Evolutionary conservation across 2,329 filamentous ascomycete genomes (phyloP).

Genomic region (Apiospora aurea): DNA sequence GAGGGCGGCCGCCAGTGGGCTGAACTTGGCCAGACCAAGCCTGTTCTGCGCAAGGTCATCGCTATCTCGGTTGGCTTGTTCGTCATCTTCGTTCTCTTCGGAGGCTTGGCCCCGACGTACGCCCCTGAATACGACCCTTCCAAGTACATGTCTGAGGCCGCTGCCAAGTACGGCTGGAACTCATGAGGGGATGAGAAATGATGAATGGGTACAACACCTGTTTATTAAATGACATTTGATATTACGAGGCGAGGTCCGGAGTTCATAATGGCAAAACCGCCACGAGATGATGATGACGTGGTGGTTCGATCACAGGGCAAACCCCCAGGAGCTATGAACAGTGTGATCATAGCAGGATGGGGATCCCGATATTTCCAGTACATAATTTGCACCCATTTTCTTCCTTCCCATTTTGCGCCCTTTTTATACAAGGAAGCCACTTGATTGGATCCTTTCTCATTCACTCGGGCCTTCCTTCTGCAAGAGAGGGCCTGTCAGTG

Average conservation of each 20-base stretch:
- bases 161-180: conserved; percentile 54
- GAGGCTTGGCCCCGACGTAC: conserved; percentile 68
- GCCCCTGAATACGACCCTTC: conserved; percentile 61
- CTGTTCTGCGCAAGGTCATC: conserved; percentile 78
- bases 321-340: conserved; percentile 1
- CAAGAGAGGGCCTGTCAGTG: neutral
- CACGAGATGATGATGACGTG: conserved; percentile 21
- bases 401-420: conserved; percentile 14
- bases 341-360: conserved; percentile 7
- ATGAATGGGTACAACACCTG: neutral
- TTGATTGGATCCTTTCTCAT: conserved; percentile 21
- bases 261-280: conserved; percentile 18
- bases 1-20: conserved; percentile 82
- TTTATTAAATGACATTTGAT: neutral
- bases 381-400: conserved; percentile 22
- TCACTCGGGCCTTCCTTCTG: neutral
- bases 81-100: conserved; percentile 74
- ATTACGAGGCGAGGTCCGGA: conserved; percentile 23
- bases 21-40: conserved; percentile 81
- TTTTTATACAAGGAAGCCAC: conserved; percentile 23
- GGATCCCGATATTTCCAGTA: conserved; percentile 14
- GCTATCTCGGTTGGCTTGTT: conserved; percentile 70
- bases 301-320: conserved; percentile 14
- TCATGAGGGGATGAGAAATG: conserved; percentile 31
- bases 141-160: conserved; percentile 56